A percentile compares a stretch with the other conserved stretches of the same genome.
phyloP scores from a whole-genome alignment of 176 grass and related monocot species.

The Secale cereale region DNA sequence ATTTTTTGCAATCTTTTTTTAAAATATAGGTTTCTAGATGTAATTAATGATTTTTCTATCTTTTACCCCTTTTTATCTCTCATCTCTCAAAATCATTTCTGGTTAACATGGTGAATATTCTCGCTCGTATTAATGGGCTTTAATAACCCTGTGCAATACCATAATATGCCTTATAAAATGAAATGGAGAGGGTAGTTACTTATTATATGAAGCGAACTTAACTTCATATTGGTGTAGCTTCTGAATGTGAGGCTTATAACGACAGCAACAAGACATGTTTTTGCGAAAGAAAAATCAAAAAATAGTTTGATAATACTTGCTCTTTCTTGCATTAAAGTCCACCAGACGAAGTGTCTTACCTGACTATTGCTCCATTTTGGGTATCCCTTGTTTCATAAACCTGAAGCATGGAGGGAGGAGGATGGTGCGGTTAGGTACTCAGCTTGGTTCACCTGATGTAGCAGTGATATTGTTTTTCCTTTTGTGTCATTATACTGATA shows the following conservation, averaged over 20 bases:
- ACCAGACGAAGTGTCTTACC: slow-evolving; percentile 3
- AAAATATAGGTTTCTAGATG: not conserved
- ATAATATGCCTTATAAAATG: not conserved
- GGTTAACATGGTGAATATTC: not conserved
- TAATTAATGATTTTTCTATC: not conserved
- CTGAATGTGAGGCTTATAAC: not conserved
- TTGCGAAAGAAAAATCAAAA: not conserved
- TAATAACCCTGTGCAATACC: not conserved
- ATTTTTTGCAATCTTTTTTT: no score
- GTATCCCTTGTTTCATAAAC: not conserved
- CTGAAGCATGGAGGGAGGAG: not conserved
- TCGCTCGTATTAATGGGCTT: not conserved
- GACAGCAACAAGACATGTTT: not conserved
- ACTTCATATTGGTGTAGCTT: not conserved
- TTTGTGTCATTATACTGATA: not conserved
- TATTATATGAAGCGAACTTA: slow-evolving; percentile 1
- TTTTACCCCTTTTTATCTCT: not conserved
- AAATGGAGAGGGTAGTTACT: not conserved
- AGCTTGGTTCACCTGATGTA: slow-evolving; percentile 3
- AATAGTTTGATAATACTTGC: slow-evolving; percentile 13
- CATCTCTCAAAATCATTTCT: not conserved
- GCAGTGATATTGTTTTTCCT: not conserved
- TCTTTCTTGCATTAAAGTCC: not conserved
- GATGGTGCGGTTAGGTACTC: not conserved
- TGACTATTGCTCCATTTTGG: slow-evolving; percentile 3